Conservation (phyloP, 1,139 yeast species). For the Yamadazyma triangularis region DNA sequence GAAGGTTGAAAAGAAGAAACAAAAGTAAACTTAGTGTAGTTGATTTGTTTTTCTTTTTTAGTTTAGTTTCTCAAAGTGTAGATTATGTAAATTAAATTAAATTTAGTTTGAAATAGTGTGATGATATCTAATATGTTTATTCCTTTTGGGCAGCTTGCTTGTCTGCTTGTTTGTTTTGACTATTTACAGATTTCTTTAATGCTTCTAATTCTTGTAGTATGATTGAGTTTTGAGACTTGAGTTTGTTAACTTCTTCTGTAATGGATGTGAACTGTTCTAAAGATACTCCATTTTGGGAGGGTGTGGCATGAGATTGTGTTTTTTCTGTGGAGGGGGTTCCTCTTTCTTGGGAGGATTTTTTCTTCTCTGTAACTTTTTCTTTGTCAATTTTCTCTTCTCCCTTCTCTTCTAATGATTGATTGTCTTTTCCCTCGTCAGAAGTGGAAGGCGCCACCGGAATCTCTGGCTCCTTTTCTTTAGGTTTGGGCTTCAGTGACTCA, state of each 20-base stretch:
- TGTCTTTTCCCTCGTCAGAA: too few relatives aligned
- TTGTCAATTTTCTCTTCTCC: neutral
- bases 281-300: neutral
- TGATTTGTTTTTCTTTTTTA: neutral
- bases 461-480: conserved; percentile 14
- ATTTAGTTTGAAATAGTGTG: neutral
- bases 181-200: conserved; percentile 3
- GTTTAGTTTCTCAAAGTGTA: conserved; percentile 11
- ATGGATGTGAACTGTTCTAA: neutral
- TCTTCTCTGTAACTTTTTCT: neutral
- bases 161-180: neutral
- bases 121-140: neutral
- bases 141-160: neutral
- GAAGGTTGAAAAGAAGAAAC: conserved; percentile 86
- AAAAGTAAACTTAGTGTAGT: conserved; percentile 28
- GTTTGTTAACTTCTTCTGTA: conserved; percentile 3
- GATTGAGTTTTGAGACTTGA: conserved; percentile 8
- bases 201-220: conserved; percentile 9
- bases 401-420: too few relatives aligned
- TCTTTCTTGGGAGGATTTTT: too few relatives aligned
- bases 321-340: neutral
- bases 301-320: neutral
- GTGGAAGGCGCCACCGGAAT: neutral
- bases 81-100: conserved; percentile 5
- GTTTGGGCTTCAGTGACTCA: conserved; percentile 66